phyloP scores from a whole-genome alignment of 208 protist genomes.

The Acanthamoeba sp. region DNA sequence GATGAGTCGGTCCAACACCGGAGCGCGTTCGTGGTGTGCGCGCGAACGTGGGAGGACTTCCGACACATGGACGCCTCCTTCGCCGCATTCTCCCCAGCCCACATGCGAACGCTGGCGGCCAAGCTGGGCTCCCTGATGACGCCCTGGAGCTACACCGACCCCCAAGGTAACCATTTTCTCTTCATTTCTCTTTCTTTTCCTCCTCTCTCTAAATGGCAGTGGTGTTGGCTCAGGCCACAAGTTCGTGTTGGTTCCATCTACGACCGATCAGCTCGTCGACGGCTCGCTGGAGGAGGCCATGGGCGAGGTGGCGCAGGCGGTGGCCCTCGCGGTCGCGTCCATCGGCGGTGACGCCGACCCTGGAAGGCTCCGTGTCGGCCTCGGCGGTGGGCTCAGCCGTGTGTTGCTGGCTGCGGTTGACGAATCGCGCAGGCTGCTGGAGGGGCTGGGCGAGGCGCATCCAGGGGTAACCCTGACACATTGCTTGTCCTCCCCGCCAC shows the following conservation, averaged over 20 bases:
- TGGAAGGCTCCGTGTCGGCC: not conserved
- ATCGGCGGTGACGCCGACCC: not conserved
- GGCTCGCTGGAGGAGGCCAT: not conserved
- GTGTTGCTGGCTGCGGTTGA: not conserved
- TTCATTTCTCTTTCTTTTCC: not conserved
- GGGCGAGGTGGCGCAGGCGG: not conserved
- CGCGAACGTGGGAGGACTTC: not conserved
- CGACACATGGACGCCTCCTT: not conserved
- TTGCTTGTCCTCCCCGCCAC: not conserved
- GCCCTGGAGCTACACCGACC: not conserved
- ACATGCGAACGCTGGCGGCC: not conserved
- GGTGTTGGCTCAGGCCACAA: not conserved
- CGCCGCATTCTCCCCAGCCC: not conserved
- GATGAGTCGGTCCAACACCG: not conserved
- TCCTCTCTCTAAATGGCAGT: not conserved
- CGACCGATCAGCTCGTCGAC: not conserved
- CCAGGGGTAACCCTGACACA: not conserved
- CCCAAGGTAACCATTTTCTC: not conserved
- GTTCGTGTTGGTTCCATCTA: not conserved
- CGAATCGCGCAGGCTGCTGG: not conserved
- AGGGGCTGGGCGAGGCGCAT: not conserved
- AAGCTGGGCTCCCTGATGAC: conserved; percentile 16
- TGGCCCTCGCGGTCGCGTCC: not conserved
- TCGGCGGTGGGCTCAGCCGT: not conserved
- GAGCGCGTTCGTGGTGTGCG: not conserved